Base-by-base conservation (phyloP, 2,329 filamentous ascomycete genomes). In the Didymella glomerata region DNA sequence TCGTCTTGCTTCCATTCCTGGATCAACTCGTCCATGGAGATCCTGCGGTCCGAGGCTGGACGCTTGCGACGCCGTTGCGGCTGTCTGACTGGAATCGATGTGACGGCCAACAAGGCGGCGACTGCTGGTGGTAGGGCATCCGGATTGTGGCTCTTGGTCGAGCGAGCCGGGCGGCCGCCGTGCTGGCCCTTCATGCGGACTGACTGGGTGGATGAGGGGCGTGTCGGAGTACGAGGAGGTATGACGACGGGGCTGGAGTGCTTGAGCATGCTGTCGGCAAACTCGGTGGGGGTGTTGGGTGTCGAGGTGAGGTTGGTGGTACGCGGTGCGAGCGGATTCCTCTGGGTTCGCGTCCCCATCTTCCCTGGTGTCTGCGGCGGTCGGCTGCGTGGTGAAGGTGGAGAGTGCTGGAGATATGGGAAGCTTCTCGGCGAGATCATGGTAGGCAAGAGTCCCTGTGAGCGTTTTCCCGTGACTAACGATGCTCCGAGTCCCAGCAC, bases 21-120 rank as follows among this genome's bases (percentile, higher is more conserved):
- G 64, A 85, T 81, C 68, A 88, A 70, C 68, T 87, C 80, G 60
- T 84, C 83, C 68, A 85, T 86, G 49, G 86, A 86, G 46, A 83
- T 79, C 18, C 72, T 74, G 58, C 77, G 76, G 54, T 76, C 68
- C 8, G 66, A 78, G 68, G 71, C 78, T 67, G 71, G 81, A 71
- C 63, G 77, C 70, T 71, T 79, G 75, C 75, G 61, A 13, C 75
- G 74, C 10, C 76, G 76, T 61, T 76, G 73, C 3, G 75, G 77
- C 58, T 82, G 83, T 20, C 81, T 80, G 3, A 85, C 34, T n/a
- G 51, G 86, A 48, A 88, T 88, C 2, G 84, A 77, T 2, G 86
- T 88, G 45, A 86, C 81, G 54, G 86, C 83, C 32, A 88, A 76
- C 54, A 88, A 76, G 10, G 84, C 84, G 25, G 84, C 84, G 49